These are phyloP conservation scores for Pharus latifolius DNA, from an alignment of 176 grass and related monocot genomes.

Conservation along the genomic window DNA sequence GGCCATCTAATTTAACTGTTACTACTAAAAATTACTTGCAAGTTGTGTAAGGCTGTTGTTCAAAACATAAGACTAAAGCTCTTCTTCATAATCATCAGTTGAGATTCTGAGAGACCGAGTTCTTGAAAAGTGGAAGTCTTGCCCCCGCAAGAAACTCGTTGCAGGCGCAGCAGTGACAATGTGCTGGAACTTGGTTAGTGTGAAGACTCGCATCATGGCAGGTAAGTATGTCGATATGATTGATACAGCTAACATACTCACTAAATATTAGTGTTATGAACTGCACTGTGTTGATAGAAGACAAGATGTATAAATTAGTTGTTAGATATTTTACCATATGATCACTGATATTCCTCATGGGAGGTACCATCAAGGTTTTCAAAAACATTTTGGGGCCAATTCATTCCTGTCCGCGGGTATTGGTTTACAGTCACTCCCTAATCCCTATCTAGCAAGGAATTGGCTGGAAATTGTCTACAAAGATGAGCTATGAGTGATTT, in stretches of 20 bases:
- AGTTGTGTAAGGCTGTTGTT: neutral
- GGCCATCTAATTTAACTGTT: neutral
- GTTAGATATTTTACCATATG: neutral
- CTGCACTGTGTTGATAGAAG: neutral
- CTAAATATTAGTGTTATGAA: neutral
- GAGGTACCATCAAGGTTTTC: neutral
- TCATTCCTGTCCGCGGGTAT: too few species aligned
- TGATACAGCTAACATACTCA: neutral
- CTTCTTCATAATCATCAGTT: constrained; percentile 24
- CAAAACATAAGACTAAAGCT: neutral
- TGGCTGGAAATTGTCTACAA: neutral
- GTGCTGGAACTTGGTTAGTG: constrained; percentile 83
- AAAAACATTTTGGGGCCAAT: too few species aligned
- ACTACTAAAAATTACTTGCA: neutral
- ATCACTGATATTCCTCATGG: neutral
- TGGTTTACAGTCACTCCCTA: too few species aligned
- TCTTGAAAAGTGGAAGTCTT: constrained; percentile 66
- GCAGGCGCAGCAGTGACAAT: constrained; percentile 46
- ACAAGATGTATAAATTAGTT: neutral
- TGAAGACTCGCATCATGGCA: constrained; percentile 70
- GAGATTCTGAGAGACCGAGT: constrained; percentile 21
- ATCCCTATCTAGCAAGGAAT: neutral
- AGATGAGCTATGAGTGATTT: neutral
- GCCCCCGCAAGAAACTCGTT: constrained; percentile 82
- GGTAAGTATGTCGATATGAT: constrained; percentile 21